These are phyloP conservation scores for Besnoitia besnoiti DNA, from an alignment of 169 alveolate genomes.

Conservation along the genomic window DNA sequence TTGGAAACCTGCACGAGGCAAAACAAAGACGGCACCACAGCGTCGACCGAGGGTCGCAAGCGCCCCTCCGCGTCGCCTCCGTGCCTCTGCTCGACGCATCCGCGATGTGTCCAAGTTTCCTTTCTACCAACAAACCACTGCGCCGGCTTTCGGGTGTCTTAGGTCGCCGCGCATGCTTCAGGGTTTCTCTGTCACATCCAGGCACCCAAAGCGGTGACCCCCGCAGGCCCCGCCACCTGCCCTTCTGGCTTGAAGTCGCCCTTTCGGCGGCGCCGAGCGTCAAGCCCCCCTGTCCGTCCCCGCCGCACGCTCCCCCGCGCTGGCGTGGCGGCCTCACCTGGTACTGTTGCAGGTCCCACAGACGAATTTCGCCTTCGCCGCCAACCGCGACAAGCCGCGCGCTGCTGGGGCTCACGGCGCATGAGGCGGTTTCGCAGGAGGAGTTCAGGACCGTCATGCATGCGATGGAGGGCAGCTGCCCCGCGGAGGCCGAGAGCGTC, in stretches of 20 bases:
- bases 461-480: constrained; percentile 44
- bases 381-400: constrained; percentile 34
- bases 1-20: not conserved
- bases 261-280: too few relatives aligned
- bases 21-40: too few relatives aligned
- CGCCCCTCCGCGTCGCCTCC: not conserved
- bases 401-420: constrained; percentile 24
- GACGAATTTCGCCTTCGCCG: constrained; percentile 47
- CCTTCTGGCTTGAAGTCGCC: too few relatives aligned
- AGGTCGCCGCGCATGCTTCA: too few relatives aligned
- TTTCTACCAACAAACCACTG: too few relatives aligned
- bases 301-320: not conserved
- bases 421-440: not conserved
- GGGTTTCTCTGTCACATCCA: too few relatives aligned
- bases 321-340: constrained; percentile 7
- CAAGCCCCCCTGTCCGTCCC: not conserved
- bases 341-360: constrained; percentile 45
- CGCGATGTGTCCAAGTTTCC: not conserved
- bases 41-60: too few relatives aligned
- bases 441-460: constrained; percentile 45
- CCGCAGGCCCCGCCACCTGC: not conserved
- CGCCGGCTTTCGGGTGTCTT: too few relatives aligned
- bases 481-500: constrained; percentile 22
- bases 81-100: not conserved
- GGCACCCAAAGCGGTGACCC: too few relatives aligned